Conservation (phyloP, 257 asterid species). For the Solanum tarapatanum region DNA sequence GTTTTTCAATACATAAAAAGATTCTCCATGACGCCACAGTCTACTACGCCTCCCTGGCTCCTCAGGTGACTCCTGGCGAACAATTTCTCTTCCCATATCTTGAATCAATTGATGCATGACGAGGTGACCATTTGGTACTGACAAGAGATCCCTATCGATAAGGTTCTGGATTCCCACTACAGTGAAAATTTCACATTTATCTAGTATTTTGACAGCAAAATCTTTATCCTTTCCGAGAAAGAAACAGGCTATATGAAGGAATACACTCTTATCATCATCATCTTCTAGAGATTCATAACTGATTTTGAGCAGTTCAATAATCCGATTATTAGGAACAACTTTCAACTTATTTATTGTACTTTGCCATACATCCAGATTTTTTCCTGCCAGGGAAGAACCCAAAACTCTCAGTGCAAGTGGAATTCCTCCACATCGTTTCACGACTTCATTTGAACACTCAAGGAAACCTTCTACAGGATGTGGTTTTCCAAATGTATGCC, state of each 20-base stretch:
- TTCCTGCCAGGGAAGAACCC: conserved; percentile 2
- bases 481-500: not conserved
- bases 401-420: conserved; percentile 3
- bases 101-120: not conserved
- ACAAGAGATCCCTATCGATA: not conserved
- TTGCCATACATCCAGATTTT: not conserved
- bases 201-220: not conserved
- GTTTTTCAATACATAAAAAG: not conserved
- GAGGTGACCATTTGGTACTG: not conserved
- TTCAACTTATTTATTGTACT: not conserved
- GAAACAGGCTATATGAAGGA: conserved; percentile 1
- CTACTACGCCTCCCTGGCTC: conserved; percentile 7
- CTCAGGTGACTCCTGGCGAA: not conserved
- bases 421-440: not conserved
- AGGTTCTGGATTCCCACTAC: conserved; percentile 1
- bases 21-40: not conserved
- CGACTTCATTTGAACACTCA: not conserved
- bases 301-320: not conserved
- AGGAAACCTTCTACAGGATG: not conserved
- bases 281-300: not conserved
- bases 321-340: not conserved
- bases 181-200: not conserved
- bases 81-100: conserved; percentile 7
- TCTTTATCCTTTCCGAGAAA: not conserved
- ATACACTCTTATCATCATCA: not conserved